These are phyloP conservation scores for Malassezia slooffiae DNA, from an alignment of 1,284 basidiomycete genomes.

Conservation along the genomic window DNA sequence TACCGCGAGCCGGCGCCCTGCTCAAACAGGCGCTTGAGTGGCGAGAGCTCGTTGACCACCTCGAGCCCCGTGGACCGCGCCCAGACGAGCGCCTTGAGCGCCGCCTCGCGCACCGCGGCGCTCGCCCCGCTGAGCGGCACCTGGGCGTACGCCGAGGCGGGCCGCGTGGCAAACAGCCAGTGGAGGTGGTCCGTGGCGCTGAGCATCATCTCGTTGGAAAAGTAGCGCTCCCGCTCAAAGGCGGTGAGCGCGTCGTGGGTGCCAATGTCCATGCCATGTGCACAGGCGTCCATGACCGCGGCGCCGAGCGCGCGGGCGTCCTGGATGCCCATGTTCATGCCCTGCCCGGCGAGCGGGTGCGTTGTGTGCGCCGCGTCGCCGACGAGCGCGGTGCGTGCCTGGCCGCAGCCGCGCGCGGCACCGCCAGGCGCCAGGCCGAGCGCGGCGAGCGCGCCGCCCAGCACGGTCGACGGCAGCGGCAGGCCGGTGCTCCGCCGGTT, in stretches of 20 bases:
- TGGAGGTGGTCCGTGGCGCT: conserved; percentile 41
- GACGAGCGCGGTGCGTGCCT: conserved; percentile 69
- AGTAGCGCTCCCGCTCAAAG: conserved; percentile 35
- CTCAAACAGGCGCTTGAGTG: conserved; percentile 30
- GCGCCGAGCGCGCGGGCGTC: conserved; percentile 53
- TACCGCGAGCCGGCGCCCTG: conserved; percentile 14
- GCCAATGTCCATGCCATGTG: conserved; percentile 34
- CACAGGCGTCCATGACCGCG: conserved; percentile 19
- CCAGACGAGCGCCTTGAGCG: conserved; percentile 27
- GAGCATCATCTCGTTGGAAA: conserved; percentile 40
- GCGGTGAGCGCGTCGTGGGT: conserved; percentile 27
- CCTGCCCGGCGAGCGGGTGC: conserved; percentile 95
- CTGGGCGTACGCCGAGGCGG: conserved; percentile 14
- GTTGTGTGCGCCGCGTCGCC: conserved; percentile 93
- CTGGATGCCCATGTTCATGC: conserved; percentile 79
- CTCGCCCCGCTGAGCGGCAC: neutral
- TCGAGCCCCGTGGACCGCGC: conserved; percentile 40
- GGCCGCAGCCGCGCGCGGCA: conserved; percentile 33
- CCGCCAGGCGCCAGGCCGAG: conserved; percentile 23
- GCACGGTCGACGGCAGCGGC: conserved; percentile 18
- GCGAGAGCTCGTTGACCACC: conserved; percentile 39
- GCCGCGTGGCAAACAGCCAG: conserved; percentile 32
- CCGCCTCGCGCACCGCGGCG: conserved; percentile 17
- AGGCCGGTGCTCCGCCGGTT: conserved; percentile 14
- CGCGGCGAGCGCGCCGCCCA: conserved; percentile 22